Percentiles rank a stretch among this genome's conserved stretches.
Evolutionary conservation across 441 rosid species (phyloP).

Genomic region (Daphne laureola): DNA sequence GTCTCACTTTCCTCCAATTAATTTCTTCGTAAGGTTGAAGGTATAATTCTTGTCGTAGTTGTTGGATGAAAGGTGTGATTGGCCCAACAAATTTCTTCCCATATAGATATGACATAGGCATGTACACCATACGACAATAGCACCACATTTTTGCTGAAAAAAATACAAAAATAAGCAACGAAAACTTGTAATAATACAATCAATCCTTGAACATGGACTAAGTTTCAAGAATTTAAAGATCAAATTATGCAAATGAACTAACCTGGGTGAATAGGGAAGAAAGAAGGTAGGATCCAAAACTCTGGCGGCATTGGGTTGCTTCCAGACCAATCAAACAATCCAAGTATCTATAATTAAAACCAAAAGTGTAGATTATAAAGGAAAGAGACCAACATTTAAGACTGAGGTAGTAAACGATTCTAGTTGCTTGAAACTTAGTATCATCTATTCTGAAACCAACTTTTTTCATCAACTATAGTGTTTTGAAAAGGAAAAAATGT

Average conservation of each 20-base stretch:
- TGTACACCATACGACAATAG: slow-evolving; percentile 21
- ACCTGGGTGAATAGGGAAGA: slow-evolving; percentile 43
- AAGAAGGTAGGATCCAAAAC: slow-evolving; percentile 55
- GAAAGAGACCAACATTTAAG: too few relatives aligned
- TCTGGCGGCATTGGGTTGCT: slow-evolving; percentile 51
- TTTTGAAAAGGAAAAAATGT: too few relatives aligned
- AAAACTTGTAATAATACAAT: too few relatives aligned
- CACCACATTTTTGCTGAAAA: slow-evolving; percentile 21
- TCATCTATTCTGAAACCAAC: too few relatives aligned
- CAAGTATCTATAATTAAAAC: slow-evolving; percentile 28
- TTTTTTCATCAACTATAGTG: too few relatives aligned
- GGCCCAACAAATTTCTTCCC: slow-evolving; percentile 29
- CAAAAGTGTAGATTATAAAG: too few relatives aligned
- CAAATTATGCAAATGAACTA: not conserved
- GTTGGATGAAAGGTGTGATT: slow-evolving; percentile 26
- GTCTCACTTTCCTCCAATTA: slow-evolving; percentile 22
- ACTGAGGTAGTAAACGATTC: too few relatives aligned
- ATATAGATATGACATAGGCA: slow-evolving; percentile 34
- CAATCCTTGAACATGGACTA: too few relatives aligned
- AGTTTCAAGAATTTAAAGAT: not conserved
- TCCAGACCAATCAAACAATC: slow-evolving; percentile 63
- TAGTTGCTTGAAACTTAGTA: too few relatives aligned
- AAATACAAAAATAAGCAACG: not conserved
- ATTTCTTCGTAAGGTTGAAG: slow-evolving; percentile 21
- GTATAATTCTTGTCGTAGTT: slow-evolving; percentile 26